Conservation (phyloP, 306 rosid genomes). For the Sicyos edulis region DNA sequence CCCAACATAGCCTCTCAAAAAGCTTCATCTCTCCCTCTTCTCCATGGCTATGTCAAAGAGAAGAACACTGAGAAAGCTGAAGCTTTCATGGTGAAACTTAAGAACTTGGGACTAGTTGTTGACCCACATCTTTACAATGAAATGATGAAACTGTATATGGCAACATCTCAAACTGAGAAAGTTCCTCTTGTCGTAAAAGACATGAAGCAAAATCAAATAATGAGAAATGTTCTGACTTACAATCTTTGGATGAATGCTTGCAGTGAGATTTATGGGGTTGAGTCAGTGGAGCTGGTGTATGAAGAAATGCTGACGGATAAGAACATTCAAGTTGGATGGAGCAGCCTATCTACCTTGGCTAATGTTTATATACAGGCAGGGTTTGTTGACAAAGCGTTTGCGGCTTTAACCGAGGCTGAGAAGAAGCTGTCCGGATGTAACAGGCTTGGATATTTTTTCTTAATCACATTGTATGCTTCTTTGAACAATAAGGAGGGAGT, state of each 20-base stretch:
- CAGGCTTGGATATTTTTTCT: conserved; percentile 72
- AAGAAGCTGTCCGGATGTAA: conserved; percentile 45
- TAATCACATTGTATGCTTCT: conserved; percentile 58
- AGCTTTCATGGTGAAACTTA: conserved; percentile 59
- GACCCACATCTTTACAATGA: conserved; percentile 61
- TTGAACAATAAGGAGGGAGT: conserved; percentile 58
- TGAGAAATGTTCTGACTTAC: conserved; percentile 61
- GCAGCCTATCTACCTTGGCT: conserved; percentile 69
- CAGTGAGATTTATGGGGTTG: conserved; percentile 39
- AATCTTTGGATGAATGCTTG: conserved; percentile 78
- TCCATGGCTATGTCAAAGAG: conserved; percentile 45
- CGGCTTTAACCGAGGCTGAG: conserved; percentile 53
- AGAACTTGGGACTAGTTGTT: conserved; percentile 53
- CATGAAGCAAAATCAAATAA: conserved; percentile 63
- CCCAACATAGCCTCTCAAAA: conserved; percentile 44
- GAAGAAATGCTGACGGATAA: conserved; percentile 54
- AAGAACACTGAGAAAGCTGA: conserved; percentile 55
- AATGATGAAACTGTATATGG: conserved; percentile 81
- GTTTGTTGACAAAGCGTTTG: conserved; percentile 43
- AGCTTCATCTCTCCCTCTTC: conserved; percentile 54
- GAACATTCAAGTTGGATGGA: conserved; percentile 76
- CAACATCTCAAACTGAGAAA: conserved; percentile 49
- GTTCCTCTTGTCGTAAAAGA: conserved; percentile 55
- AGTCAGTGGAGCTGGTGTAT: conserved; percentile 46
- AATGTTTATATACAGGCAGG: conserved; percentile 52